Percentiles rank a stretch among this genome's conserved stretches.
Evolutionary conservation across 768 basidiomycete genomes (phyloP).

Genomic region (Phallus indusiatus): DNA sequence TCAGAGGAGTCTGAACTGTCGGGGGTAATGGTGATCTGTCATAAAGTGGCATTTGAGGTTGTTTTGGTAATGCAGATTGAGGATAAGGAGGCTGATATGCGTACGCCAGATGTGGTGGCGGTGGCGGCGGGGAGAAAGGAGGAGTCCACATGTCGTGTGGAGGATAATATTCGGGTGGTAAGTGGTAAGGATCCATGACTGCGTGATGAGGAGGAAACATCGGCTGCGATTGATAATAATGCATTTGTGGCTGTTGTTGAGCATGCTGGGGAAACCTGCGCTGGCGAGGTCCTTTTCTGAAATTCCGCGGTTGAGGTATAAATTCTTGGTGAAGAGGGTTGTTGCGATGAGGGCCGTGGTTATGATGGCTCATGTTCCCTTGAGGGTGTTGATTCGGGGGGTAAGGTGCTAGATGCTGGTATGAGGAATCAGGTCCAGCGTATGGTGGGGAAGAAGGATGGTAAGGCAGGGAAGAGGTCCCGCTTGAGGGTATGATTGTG

Average conservation of each 20-base stretch:
- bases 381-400: conserved; percentile 25
- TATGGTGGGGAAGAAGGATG: conserved; percentile 27
- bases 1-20: conserved; percentile 2
- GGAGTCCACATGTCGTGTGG: conserved; percentile 3
- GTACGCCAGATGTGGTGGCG: conserved; percentile 26
- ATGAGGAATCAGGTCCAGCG: conserved; percentile 30
- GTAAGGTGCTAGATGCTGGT: conserved; percentile 28
- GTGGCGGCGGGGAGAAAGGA: conserved; percentile 27
- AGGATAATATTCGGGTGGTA: neutral
- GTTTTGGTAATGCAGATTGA: conserved; percentile 55
- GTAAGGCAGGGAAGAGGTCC: conserved; percentile 26
- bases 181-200: neutral
- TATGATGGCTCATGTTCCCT: conserved; percentile 14
- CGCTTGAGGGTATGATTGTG: conserved; percentile 25
- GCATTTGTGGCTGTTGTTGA: conserved; percentile 1
- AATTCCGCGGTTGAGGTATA: conserved; percentile 21
- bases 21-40: conserved; percentile 16
- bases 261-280: neutral
- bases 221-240: neutral
- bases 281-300: conserved; percentile 4
- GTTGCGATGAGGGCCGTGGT: conserved; percentile 9
- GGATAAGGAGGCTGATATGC: conserved; percentile 7
- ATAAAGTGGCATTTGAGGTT: conserved; percentile 41
- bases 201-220: neutral
- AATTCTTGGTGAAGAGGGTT: conserved; percentile 16